These are phyloP conservation scores for Podaxis sp. DNA, from an alignment of 768 basidiomycete genomes.

Conservation along the genomic window DNA sequence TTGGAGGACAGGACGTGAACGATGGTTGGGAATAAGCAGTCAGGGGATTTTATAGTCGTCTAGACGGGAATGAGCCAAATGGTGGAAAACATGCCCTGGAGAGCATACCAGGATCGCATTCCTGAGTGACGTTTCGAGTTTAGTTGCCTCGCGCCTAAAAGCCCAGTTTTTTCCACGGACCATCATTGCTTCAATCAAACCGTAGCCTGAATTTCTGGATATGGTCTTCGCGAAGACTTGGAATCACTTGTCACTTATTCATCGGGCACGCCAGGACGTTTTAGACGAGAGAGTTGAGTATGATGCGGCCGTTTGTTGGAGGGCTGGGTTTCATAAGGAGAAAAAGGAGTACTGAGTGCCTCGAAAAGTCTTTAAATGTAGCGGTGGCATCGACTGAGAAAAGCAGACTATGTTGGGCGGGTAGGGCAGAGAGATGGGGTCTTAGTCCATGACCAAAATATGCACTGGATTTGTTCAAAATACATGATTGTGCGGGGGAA, in stretches of 20 bases:
- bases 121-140: conserved; percentile 4
- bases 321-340: not conserved
- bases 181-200: conserved; percentile 2
- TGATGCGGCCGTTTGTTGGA: not conserved
- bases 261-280: too few relatives aligned
- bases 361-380: not conserved
- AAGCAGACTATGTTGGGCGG: not conserved
- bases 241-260: not conserved
- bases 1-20: not conserved
- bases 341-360: not conserved
- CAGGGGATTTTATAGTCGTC: not conserved
- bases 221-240: not conserved
- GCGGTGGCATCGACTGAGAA: not conserved
- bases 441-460: not conserved
- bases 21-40: not conserved
- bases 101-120: conserved; percentile 10
- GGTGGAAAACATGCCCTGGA: conserved; percentile 10
- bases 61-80: not conserved
- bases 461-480: not conserved
- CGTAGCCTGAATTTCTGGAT: not conserved
- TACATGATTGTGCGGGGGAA: not conserved
- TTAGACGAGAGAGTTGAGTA: too few relatives aligned
- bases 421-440: not conserved
- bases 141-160: conserved; percentile 6
- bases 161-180: conserved; percentile 9